Conservation (phyloP, 2,329 filamentous ascomycete genomes). For the Cordyceps farinosa region DNA sequence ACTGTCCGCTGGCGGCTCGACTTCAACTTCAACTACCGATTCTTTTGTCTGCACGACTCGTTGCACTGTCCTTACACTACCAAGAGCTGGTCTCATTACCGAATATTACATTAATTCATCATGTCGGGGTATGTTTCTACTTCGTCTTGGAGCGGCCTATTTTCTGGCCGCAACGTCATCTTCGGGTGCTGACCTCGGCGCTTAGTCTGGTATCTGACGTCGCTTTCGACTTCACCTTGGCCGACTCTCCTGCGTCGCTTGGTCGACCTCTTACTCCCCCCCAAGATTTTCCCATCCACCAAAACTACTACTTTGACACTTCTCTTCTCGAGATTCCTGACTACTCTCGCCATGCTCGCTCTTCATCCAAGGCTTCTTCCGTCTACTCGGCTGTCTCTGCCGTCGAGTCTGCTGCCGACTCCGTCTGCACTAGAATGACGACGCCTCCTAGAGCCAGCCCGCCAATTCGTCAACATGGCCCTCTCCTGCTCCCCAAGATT, state of each 20-base stretch:
- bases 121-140: conserved; percentile 36
- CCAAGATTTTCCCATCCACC: conserved; percentile 21
- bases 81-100: conserved; percentile 23
- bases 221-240: conserved; percentile 59
- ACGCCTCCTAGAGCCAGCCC: conserved; percentile 63
- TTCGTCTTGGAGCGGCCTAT: neutral
- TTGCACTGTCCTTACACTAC: neutral
- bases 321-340: conserved; percentile 53
- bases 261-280: conserved; percentile 31
- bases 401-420: conserved; percentile 54
- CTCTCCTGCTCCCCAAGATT: conserved; percentile 80
- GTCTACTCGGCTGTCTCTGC: conserved; percentile 59
- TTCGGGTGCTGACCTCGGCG: conserved; percentile 22
- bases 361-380: conserved; percentile 64
- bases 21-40: neutral
- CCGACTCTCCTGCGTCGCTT: conserved; percentile 31
- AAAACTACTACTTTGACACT: conserved; percentile 50
- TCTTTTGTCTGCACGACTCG: neutral
- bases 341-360: conserved; percentile 56
- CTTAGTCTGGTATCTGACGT: conserved; percentile 59
- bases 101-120: conserved; percentile 10
- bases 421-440: conserved; percentile 62
- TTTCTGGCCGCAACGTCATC: neutral
- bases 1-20: conserved; percentile 18
- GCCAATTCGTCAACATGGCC: conserved; percentile 74